Percentiles rank a stretch among this genome's conserved stretches.
Evolutionary conservation across 805 yeast species (phyloP).

Genomic region (Candida koratica): DNA sequence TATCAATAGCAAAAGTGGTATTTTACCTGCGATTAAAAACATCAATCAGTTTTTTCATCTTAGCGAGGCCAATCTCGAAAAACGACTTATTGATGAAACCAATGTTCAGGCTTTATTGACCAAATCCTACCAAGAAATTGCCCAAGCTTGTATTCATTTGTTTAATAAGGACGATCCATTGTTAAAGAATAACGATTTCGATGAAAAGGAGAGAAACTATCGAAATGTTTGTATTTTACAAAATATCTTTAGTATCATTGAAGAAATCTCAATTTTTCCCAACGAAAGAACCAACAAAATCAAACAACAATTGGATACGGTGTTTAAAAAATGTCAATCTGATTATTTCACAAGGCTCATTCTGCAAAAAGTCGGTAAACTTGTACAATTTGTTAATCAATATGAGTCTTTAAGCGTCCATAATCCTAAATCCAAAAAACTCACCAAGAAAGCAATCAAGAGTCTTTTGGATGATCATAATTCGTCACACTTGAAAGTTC

Average conservation of each 20-base stretch:
- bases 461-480: constrained; percentile 56
- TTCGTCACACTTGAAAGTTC: constrained; percentile 51
- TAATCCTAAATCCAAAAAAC: constrained; percentile 60
- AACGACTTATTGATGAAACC: constrained; percentile 18
- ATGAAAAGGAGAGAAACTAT: constrained; percentile 40
- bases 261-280: constrained; percentile 25
- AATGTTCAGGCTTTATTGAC: constrained; percentile 23
- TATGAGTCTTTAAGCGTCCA: constrained; percentile 50
- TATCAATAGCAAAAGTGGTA: constrained; percentile 34
- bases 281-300: constrained; percentile 23
- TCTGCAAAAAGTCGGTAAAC: constrained; percentile 57
- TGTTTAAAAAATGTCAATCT: constrained; percentile 26
- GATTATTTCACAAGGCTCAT: constrained; percentile 32
- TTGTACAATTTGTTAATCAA: constrained; percentile 61
- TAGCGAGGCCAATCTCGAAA: constrained; percentile 33
- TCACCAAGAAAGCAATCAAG: constrained; percentile 54
- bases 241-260: constrained; percentile 33
- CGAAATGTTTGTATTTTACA: constrained; percentile 40
- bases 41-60: constrained; percentile 29
- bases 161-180: constrained; percentile 41
- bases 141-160: constrained; percentile 32
- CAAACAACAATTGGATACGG: constrained; percentile 21
- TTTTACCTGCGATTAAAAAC: constrained; percentile 32
- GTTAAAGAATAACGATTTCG: constrained; percentile 40
- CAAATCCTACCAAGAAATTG: constrained; percentile 29